Evolutionary conservation across 805 yeast species (phyloP).

Genomic region (Naumovozyma baii): DNA sequence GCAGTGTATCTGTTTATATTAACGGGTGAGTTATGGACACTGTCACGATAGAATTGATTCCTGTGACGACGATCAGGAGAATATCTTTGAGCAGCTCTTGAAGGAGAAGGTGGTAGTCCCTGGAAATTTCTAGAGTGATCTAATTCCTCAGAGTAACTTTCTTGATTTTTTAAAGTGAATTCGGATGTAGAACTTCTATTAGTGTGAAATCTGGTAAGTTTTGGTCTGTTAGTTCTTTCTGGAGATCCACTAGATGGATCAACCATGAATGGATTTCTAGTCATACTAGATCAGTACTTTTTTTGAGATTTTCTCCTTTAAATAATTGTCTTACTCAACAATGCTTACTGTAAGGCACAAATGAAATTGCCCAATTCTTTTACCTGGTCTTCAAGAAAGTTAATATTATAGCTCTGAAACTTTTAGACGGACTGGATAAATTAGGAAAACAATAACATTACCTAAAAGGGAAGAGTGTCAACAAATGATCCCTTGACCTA

Average conservation of each 20-base stretch:
- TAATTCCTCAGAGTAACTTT: neutral
- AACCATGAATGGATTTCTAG: slow-evolving; percentile 29
- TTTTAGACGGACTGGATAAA: too few relatives aligned
- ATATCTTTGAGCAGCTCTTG: slow-evolving; percentile 32
- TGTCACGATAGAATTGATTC: slow-evolving; percentile 23
- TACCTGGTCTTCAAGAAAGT: too few relatives aligned
- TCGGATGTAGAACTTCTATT: slow-evolving; percentile 14
- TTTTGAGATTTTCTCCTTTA: too few relatives aligned
- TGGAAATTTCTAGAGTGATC: slow-evolving; percentile 22
- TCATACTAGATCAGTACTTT: too few relatives aligned
- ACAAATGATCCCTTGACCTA: too few relatives aligned
- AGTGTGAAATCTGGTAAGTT: slow-evolving; percentile 22
- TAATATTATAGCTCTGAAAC: neutral
- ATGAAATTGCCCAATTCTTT: too few relatives aligned
- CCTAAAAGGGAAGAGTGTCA: neutral
- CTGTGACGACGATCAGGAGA: slow-evolving; percentile 33
- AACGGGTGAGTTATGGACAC: slow-evolving; percentile 27
- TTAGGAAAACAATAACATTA: neutral
- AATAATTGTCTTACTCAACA: too few relatives aligned
- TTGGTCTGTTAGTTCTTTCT: slow-evolving; percentile 19
- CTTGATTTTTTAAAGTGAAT: neutral
- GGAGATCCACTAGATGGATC: slow-evolving; percentile 25
- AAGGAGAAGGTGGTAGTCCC: slow-evolving; percentile 34
- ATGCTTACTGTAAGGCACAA: too few relatives aligned
- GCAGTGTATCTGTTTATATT: slow-evolving; percentile 55